Evolutionary conservation across 495 filamentous ascomycete genomes (phyloP).

Genomic region (Cladorrhinum samala): DNA sequence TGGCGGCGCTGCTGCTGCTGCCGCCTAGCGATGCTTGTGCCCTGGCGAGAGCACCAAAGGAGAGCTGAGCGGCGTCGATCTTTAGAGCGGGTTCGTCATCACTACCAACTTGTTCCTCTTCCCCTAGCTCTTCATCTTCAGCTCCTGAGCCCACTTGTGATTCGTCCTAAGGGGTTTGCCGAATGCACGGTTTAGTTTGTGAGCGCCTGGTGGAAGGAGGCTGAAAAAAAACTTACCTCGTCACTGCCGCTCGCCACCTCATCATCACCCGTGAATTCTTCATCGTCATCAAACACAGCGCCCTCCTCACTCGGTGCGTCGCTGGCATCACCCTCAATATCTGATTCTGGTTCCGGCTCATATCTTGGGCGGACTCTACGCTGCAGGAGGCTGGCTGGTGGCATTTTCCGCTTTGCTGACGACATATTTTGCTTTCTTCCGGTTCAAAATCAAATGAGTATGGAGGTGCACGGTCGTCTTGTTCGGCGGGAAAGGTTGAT

Average conservation of each 20-base stretch:
- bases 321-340: constrained; percentile 25
- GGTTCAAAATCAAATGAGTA: not conserved
- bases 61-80: constrained; percentile 48
- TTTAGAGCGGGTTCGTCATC: constrained; percentile 37
- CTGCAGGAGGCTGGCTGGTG: constrained; percentile 35
- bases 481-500: no score
- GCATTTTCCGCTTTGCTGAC: constrained; percentile 27
- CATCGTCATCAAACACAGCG: constrained; percentile 24
- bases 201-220: no score
- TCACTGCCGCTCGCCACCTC: constrained; percentile 21
- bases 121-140: constrained; percentile 21
- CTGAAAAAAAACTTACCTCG: no score
- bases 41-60: constrained; percentile 82
- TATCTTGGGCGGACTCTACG: constrained; percentile 53
- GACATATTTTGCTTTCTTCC: constrained; percentile 15
- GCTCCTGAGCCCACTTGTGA: constrained; percentile 21
- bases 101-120: constrained; percentile 26
- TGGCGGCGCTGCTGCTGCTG: constrained; percentile 14
- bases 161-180: constrained; percentile 13
- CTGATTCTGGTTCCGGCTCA: constrained; percentile 51
- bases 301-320: constrained; percentile 32
- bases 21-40: constrained; percentile 62
- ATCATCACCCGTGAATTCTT: constrained; percentile 21
- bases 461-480: no score
- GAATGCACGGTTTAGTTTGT: constrained; percentile 10